Conservation (phyloP, 371 early-diverging fungal species). For the Syncephalastrum sp. region DNA sequence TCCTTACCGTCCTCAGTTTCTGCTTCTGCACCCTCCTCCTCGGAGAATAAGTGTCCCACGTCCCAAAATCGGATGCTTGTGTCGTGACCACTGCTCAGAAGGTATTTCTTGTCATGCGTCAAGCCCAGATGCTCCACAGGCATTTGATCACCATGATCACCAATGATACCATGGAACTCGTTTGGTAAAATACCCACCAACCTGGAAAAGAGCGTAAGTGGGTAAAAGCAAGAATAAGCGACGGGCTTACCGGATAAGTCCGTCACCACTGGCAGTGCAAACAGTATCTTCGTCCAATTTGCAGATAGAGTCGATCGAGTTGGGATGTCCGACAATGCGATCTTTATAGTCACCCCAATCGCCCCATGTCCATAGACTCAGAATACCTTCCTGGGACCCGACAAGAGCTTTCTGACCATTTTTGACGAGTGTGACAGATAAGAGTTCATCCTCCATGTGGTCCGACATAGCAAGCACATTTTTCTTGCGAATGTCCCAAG, state of each 20-base stretch:
- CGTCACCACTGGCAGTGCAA: slow-evolving; percentile 89
- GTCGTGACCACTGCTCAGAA: slow-evolving; percentile 86
- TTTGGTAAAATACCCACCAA: slow-evolving; percentile 84
- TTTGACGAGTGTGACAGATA: slow-evolving; percentile 78
- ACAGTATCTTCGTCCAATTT: slow-evolving; percentile 81
- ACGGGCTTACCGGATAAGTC: slow-evolving; percentile 63
- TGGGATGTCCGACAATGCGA: slow-evolving; percentile 90
- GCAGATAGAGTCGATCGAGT: slow-evolving; percentile 79
- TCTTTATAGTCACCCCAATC: slow-evolving; percentile 89
- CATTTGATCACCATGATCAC: slow-evolving; percentile 83
- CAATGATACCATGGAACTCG: slow-evolving; percentile 79
- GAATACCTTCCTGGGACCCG: slow-evolving; percentile 86
- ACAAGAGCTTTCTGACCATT: slow-evolving; percentile 79
- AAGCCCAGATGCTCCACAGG: slow-evolving; percentile 79
- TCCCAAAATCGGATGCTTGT: slow-evolving; percentile 85
- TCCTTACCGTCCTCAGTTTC: slow-evolving; percentile 37
- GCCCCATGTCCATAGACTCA: slow-evolving; percentile 77
- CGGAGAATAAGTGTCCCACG: slow-evolving; percentile 55
- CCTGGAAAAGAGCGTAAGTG: slow-evolving; percentile 30
- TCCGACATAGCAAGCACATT: slow-evolving; percentile 80
- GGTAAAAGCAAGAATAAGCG: not conserved
- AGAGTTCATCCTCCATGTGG: slow-evolving; percentile 90
- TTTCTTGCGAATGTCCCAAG: slow-evolving; percentile 85
- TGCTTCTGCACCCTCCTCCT: slow-evolving; percentile 43
- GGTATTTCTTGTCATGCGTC: slow-evolving; percentile 62